Base-by-base conservation (phyloP, 768 basidiomycete genomes). In the Naematelia aurantialba region DNA sequence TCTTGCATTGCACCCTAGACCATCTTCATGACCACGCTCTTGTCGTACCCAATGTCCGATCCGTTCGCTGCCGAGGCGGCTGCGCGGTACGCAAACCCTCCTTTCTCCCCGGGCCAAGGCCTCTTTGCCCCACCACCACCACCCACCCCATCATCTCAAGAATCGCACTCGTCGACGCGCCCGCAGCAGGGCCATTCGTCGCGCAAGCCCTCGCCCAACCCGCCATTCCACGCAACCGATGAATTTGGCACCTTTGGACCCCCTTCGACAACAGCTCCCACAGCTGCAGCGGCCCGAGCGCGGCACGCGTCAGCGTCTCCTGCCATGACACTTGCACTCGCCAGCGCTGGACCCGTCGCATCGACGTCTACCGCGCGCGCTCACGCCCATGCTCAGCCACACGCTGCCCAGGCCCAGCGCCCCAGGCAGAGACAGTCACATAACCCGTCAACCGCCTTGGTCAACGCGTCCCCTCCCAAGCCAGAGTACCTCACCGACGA, bases 401-500 rank as follows among this genome's bases (percentile, higher is more conserved):
- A 66, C 45, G 53, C 49, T 19, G 63, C 58, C 22, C 63, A 54
- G 49, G 29, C 52, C 12, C 46, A 59, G 14, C 30, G 54, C 8
- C 49, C 53, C 2, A 54, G 61, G 4, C 53, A 58, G 27, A 52
- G 70, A 29, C 69, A 72, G 58, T 76, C 75, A 0, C 75, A 76
- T 56, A 73, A 76, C 50, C 75, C 75, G 3, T 58, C 63, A 10
- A 44, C 67, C 3, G 62, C 67, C 4, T 55, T 69, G 4, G 60
- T 45, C 8, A 59, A 56, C 30, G 58, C 59, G 10, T 70, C 68
- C 13, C 66, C 68, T 27, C 72, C 73, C 2, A 63, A 65, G 49
- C 50, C 66, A 1, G 71, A 73, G 52, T 63, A 73, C 31, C 63
- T 73, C 17, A 64, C 66, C 31, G 71, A 73, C 46, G 73, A 76